These are phyloP conservation scores for Dictyostelium capitatum DNA, from an alignment of 78 protist genomes.

Conservation along the genomic window DNA sequence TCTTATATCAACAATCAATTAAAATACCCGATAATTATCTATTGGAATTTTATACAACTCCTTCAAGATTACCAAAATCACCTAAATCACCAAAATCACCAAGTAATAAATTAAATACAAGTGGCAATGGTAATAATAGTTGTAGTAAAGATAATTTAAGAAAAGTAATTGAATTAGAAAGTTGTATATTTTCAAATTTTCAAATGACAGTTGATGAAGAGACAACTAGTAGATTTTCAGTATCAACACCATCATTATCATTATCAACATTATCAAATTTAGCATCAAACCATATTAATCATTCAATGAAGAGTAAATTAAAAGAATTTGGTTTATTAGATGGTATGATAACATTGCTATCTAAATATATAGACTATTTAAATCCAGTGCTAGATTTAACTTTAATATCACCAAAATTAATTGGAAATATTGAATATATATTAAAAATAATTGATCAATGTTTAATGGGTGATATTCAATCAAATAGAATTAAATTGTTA, in stretches of 20 bases:
- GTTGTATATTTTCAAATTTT: background rate
- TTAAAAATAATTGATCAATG: conserved; percentile 53
- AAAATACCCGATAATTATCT: conserved; percentile 61
- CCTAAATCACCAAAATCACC: conserved; percentile 65
- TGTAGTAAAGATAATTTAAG: too few relatives aligned
- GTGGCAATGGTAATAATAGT: background rate
- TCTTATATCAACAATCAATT: conserved; percentile 15
- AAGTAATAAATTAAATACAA: background rate
- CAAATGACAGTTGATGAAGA: conserved; percentile 21
- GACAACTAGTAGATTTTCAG: conserved; percentile 28
- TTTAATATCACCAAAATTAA: conserved; percentile 50
- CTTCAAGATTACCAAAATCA: conserved; percentile 66
- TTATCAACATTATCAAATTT: conserved; percentile 38
- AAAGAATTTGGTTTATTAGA: conserved; percentile 39
- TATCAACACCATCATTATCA: conserved; percentile 33
- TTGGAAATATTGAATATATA: conserved; percentile 53
- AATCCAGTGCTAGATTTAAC: conserved; percentile 61
- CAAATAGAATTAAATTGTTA: background rate
- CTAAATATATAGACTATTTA: conserved; percentile 36
- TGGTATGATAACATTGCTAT: conserved; percentile 11
- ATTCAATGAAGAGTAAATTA: background rate
- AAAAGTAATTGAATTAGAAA: background rate
- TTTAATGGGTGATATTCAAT: conserved; percentile 29
- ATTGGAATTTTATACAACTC: conserved; percentile 60
- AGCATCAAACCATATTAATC: conserved; percentile 54